Evolutionary conservation across 2,329 filamentous ascomycete genomes (phyloP), one percentile per base, ranked within the genome.

Genomic region (Neofusicoccum laricinum): DNA sequence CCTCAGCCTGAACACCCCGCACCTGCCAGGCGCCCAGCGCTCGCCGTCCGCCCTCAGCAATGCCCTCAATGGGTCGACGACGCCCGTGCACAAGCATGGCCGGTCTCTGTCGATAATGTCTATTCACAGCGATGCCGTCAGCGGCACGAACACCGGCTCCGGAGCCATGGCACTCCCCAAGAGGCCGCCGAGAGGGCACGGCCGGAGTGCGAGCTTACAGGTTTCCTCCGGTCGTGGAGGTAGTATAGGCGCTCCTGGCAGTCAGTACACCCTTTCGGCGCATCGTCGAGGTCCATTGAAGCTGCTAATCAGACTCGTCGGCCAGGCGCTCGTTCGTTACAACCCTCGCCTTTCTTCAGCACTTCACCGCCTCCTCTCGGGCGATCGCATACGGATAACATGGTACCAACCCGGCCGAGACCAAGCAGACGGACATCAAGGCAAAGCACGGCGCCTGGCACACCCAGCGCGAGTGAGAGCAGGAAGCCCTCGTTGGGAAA

Each of bases 181-280:
- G 59, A 83, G 86, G 61, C 84, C 86, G 19, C 73, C 72, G 17
- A 86, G 87, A 69, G 86, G 88, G 4, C 93, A 97, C 80, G 87
- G 84, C 53, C 85, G 93, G 61, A 92, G 92, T 41, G 87, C 91
- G 25, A 97, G 93, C 79, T 79, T 96, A 66, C 93, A 96, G 75
- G 89, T 94, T 68, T 74, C 86, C 67, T 81, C 87, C 51, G 82
- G 73, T 61, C 68, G 72, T 32, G 65, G 34, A 21, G 62, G 41
- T 10, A 55, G 40, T 38, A 11, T 45, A 8, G 36, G 55, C 30
- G 41, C n/a, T 14, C 55, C 55, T 36, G 62, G 19, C 51, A 75
- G 73, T 73, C 34, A 66, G 67, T 25, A 76, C 73, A 11, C 72
- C 72, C 14, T 69, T 71, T 45, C 72, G 72, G 15, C 75, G 73